Evolutionary conservation across 2,329 filamentous ascomycete genomes (phyloP), one percentile per base, ranked within the genome.

Genomic region (Bimuria novae-zelandiae): DNA sequence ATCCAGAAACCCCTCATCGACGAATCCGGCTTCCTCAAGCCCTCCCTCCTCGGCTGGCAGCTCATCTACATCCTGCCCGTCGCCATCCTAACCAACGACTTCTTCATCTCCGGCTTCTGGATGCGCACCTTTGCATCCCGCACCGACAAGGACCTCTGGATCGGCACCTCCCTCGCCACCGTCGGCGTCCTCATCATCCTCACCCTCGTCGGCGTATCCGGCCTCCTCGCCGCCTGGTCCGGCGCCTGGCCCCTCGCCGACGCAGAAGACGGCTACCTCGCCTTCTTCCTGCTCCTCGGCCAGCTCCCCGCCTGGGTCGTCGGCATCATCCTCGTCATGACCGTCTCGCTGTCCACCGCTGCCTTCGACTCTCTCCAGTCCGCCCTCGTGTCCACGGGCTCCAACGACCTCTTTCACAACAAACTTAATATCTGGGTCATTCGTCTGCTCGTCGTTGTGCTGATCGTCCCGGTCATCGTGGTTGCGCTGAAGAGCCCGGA

Each of bases 81-180:
- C 5, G 90, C 90, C 39, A 83, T 94, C 59, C 69, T 92, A 51
- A 92, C 89, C 54, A 94, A 93, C 76, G 87, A 92, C 77, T 92
- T 94, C 79, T 94, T 94, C 78, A 79, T 94, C 37, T 90, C 89
- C 27, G 88, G 85, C 60, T 92, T 90, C 74, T 94, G 90, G 90
- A 83, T 93, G 72, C 87, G 90, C 45, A 89, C 89, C 4, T 94
- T 94, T 66, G 88, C 89, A 16, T 89, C 89, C 46, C 87, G 84
- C 71, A 90, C 88, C 0, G 89, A 94, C 78, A 86, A 82, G 65
- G 89, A 93, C 67, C 82, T 94, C 6, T 87, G 84, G 79, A 79
- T 92, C 49, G 90, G 89, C 43, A 82, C 89, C 25, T 82, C 82
- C n/a, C 79, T 90, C 44, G 89, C 90, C 16, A 82, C 82, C 7